Percentiles rank a stretch among this genome's conserved stretches.
Evolutionary conservation across 148 eudicot genomes (phyloP).

Genomic region (Simmondsia chinensis): DNA sequence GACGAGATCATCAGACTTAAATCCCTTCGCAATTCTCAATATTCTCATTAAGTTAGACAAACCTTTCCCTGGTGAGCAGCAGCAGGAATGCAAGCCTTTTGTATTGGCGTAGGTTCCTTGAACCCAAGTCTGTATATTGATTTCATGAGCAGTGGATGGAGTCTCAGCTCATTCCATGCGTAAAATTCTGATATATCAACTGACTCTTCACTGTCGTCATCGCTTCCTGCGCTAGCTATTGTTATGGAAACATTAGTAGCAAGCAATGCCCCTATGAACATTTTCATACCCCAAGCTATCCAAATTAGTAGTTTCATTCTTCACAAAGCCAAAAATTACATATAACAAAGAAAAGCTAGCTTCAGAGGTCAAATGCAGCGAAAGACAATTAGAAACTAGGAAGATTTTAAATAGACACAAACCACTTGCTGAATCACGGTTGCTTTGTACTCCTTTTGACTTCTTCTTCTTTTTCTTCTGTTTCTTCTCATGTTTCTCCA

Average conservation of each 20-base stretch:
- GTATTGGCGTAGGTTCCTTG: constrained; percentile 93
- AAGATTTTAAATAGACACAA: constrained; percentile 13
- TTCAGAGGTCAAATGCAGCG: too few relatives aligned
- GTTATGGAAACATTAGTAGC: constrained; percentile 2
- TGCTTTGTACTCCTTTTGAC: constrained; percentile 14
- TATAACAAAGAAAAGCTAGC: too few relatives aligned
- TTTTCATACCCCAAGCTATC: neutral
- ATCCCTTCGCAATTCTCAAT: neutral
- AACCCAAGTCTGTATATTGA: constrained; percentile 72
- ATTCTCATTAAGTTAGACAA: constrained; percentile 5
- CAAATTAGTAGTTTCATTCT: too few relatives aligned
- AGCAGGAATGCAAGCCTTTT: constrained; percentile 89
- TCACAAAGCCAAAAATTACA: too few relatives aligned
- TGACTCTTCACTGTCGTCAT: constrained; percentile 29
- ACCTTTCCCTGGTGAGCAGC: constrained; percentile 99
- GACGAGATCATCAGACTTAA: constrained; percentile 1
- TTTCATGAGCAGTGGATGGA: constrained; percentile 76
- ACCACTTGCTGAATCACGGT: constrained; percentile 24
- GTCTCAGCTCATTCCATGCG: constrained; percentile 90
- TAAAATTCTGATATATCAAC: constrained; percentile 61
- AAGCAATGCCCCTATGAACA: neutral
- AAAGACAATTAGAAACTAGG: too few relatives aligned
- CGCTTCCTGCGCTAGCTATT: constrained; percentile 19
- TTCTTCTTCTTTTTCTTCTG: constrained; percentile 35
- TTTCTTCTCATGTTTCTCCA: constrained; percentile 22